Conservation (phyloP, 257 asterid genomes). For the Lycium ferocissimum region DNA sequence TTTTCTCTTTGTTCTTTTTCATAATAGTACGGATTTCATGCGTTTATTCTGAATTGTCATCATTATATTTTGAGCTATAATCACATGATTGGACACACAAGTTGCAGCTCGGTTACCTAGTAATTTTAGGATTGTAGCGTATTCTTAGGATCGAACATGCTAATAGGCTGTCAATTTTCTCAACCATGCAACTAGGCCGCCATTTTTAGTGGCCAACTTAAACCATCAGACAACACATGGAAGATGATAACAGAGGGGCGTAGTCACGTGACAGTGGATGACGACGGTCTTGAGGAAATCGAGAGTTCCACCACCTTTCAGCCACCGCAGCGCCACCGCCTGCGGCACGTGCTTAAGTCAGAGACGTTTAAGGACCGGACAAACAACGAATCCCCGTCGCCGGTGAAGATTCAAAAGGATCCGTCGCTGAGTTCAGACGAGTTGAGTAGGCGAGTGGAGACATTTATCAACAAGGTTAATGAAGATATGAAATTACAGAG, state of each 20-base stretch:
- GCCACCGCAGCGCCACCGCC: constrained; percentile 10
- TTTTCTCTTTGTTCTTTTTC: background rate
- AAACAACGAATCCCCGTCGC: constrained; percentile 30
- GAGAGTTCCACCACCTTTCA: background rate
- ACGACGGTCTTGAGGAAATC: background rate
- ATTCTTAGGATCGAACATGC: background rate
- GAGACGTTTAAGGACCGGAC: constrained; percentile 60
- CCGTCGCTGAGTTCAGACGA: constrained; percentile 49
- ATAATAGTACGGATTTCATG: background rate
- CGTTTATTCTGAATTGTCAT: background rate
- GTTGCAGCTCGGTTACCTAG: background rate
- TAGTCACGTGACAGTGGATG: background rate
- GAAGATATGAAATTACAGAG: constrained; percentile 56
- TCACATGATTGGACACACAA: background rate
- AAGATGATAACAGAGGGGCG: constrained; percentile 72
- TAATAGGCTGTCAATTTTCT: background rate
- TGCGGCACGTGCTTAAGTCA: constrained; percentile 45
- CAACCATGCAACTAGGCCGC: background rate
- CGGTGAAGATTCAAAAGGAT: constrained; percentile 33
- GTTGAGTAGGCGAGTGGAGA: constrained; percentile 46
- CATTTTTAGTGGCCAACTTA: background rate
- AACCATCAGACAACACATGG: constrained; percentile 68
- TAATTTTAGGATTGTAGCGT: background rate
- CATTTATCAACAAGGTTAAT: constrained; percentile 47
- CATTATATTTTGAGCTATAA: background rate